Percentiles rank a stretch among this genome's conserved stretches.
These are phyloP conservation scores for Scedosporium minutisporum DNA, from an alignment of 2,329 filamentous ascomycete species.

Conservation along the genomic window DNA sequence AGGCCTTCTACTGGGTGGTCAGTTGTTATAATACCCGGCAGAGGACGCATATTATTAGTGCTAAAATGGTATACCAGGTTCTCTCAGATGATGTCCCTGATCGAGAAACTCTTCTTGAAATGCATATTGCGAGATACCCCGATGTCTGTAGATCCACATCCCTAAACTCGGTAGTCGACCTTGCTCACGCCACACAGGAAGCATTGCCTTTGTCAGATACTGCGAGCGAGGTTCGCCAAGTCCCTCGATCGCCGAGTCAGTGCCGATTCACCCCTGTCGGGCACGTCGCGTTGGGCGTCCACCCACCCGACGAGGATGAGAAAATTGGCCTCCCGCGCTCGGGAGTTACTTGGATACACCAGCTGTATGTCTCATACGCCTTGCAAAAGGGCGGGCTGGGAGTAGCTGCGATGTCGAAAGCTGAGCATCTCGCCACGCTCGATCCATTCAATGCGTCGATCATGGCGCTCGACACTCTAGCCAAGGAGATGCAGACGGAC, in stretches of 20 bases:
- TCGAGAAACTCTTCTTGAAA: not conserved
- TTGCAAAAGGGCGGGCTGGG: not conserved
- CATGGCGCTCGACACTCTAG: not conserved
- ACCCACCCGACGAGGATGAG: not conserved
- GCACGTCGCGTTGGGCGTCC: not conserved
- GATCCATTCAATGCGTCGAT: not conserved
- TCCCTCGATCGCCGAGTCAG: not conserved
- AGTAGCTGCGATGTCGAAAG: not conserved
- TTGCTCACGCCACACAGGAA: not conserved
- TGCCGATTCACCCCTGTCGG: not conserved
- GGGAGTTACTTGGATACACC: not conserved
- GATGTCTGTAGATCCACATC: not conserved
- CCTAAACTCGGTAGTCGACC: not conserved
- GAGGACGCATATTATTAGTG: not conserved
- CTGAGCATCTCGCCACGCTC: not conserved
- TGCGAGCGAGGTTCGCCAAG: not conserved
- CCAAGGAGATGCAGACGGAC: not conserved
- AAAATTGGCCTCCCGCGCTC: not conserved
- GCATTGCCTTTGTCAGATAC: not conserved
- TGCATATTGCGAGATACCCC: not conserved
- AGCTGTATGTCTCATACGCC: not conserved
- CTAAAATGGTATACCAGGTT: not conserved
- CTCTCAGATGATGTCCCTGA: not conserved
- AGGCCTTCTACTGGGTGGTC: not conserved
- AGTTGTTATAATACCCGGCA: not conserved